Percentiles rank a stretch among this genome's conserved stretches.
Conservation (phyloP, 2,329 filamentous ascomycete genomes). For the Pseudocercospora pini-densiflorae region DNA sequence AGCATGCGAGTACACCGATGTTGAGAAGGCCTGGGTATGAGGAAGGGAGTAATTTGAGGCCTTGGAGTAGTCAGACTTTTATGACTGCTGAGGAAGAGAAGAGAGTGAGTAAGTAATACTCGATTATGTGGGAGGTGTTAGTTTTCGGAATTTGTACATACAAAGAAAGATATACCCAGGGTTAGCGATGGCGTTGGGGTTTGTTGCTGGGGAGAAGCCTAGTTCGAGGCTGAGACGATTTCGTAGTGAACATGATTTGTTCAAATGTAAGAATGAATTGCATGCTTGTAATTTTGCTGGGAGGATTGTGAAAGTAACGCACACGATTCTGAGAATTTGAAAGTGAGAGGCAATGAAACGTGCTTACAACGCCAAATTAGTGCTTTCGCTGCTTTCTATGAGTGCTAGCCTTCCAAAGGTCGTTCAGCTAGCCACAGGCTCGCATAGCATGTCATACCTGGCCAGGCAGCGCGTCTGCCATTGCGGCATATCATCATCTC, state of each 20-base stretch:
- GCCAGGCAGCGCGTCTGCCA: too few species aligned
- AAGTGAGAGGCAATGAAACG: neutral
- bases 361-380: neutral
- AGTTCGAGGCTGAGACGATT: neutral
- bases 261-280: too few species aligned
- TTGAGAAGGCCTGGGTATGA: neutral
- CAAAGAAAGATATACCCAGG: neutral
- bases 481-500: neutral
- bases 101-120: neutral
- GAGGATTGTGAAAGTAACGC: neutral
- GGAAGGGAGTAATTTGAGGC: neutral
- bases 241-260: neutral
- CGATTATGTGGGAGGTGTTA: neutral
- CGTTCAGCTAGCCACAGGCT: neutral
- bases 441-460: neutral
- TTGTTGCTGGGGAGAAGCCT: neutral
- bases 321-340: neutral
- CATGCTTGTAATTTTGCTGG: neutral
- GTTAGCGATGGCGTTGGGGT: neutral
- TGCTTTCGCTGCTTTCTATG: neutral
- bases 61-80: neutral
- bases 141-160: neutral
- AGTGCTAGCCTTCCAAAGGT: neutral
- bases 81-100: neutral
- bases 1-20: neutral